Evolutionary conservation across 2,329 filamentous ascomycete species (phyloP).

Genomic region (Alternaria viburni): DNA sequence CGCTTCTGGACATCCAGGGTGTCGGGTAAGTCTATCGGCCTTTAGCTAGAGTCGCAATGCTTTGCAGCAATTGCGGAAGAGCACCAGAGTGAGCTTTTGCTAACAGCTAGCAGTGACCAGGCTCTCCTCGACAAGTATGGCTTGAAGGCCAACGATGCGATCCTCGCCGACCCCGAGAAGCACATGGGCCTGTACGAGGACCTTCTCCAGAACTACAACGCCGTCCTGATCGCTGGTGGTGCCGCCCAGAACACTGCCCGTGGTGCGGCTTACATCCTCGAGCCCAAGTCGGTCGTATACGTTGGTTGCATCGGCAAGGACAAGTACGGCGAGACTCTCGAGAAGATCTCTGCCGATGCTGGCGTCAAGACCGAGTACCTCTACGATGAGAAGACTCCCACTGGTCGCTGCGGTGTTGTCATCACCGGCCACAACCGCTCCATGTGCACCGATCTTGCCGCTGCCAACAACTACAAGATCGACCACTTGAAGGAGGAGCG

Average conservation of each 20-base stretch:
- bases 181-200: conserved; percentile 92
- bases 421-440: conserved; percentile 96
- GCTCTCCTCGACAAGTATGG: conserved; percentile 89
- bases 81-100: conserved; percentile 19
- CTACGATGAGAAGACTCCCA: conserved; percentile 81
- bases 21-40: conserved; percentile 58
- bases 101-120: conserved; percentile 67
- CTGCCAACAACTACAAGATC: conserved; percentile 95
- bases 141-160: conserved; percentile 95
- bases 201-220: conserved; percentile 87
- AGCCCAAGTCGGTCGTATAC: conserved; percentile 87
- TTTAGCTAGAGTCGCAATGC: neutral
- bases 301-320: conserved; percentile 93
- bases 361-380: conserved; percentile 95
- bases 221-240: conserved; percentile 93
- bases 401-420: conserved; percentile 92
- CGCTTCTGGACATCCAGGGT: conserved; percentile 96
- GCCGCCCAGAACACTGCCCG: conserved; percentile 97
- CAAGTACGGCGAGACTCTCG: conserved; percentile 90
- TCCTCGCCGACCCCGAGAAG: conserved; percentile 85
- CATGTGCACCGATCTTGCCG: conserved; percentile 92
- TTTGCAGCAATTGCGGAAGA: conserved; percentile 7
- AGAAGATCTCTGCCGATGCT: conserved; percentile 82
- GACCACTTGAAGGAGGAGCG: conserved; percentile 90
- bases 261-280: conserved; percentile 93